Conservation (phyloP, 2,329 filamentous ascomycete genomes). For the Colletotrichum melonis region DNA sequence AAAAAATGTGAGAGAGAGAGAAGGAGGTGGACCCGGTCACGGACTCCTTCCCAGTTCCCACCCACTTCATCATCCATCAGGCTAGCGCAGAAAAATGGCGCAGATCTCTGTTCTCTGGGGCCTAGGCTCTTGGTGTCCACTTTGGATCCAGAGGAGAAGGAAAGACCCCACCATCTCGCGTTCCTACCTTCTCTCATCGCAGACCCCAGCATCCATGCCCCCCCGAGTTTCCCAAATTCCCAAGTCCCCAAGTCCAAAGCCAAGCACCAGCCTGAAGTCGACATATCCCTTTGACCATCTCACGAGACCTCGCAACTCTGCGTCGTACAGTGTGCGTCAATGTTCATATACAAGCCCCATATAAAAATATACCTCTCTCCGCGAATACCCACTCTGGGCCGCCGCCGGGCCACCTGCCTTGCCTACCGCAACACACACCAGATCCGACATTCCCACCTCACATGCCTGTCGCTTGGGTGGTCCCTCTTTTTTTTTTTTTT, state of each 20-base stretch:
- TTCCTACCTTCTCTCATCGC: constrained; percentile 2
- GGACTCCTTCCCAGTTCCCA: neutral
- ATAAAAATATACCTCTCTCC: neutral
- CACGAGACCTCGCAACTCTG: neutral
- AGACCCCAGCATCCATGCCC: constrained; percentile 3
- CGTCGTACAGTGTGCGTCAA: neutral
- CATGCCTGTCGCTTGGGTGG: neutral
- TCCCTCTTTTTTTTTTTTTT: neutral
- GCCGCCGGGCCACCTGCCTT: neutral
- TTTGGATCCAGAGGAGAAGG: constrained; percentile 19
- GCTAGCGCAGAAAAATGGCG: constrained; percentile 34
- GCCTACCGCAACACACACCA: neutral
- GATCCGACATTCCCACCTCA: constrained; percentile 8
- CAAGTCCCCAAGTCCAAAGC: neutral
- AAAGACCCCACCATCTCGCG: constrained; percentile 3
- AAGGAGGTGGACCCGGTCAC: constrained; percentile 6
- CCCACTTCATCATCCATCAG: constrained; percentile 24
- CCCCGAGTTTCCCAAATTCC: neutral
- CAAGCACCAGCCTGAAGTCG: neutral
- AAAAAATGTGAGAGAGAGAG: constrained; percentile 3
- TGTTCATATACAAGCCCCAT: neutral
- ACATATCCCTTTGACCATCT: neutral
- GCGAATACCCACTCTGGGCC: neutral
- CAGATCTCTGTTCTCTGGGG: constrained; percentile 36
- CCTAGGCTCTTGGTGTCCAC: constrained; percentile 27